These are phyloP conservation scores for Phialophora chinensis DNA, from an alignment of 2,329 filamentous ascomycete genomes.

Conservation along the genomic window DNA sequence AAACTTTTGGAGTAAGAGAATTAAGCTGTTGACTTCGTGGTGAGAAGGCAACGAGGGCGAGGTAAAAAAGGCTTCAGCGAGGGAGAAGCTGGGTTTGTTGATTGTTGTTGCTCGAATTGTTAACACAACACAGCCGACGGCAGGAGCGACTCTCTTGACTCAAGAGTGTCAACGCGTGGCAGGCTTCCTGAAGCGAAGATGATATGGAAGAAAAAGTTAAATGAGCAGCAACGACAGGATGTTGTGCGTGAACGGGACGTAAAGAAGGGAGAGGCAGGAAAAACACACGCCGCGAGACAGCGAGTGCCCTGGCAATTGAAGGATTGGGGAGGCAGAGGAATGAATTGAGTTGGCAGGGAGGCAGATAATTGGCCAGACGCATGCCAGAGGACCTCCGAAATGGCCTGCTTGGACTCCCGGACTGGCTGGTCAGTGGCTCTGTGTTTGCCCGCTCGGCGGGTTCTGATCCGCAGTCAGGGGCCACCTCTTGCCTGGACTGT, in stretches of 20 bases:
- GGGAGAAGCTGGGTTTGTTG: slow-evolving; percentile 33
- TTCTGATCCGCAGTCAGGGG: slow-evolving; percentile 10
- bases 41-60: slow-evolving; percentile 29
- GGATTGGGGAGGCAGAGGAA: slow-evolving; percentile 19
- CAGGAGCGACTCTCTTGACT: slow-evolving; percentile 36
- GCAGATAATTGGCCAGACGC: slow-evolving; percentile 17
- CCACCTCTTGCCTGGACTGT: slow-evolving; percentile 5
- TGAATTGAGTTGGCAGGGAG: slow-evolving; percentile 18
- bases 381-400: slow-evolving; percentile 19
- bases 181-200: slow-evolving; percentile 41
- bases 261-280: slow-evolving; percentile 45
- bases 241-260: slow-evolving; percentile 34
- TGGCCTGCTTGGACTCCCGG: slow-evolving; percentile 14
- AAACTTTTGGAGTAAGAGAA: slow-evolving; percentile 36
- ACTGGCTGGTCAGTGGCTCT: slow-evolving; percentile 13
- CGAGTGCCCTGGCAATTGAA: slow-evolving; percentile 20
- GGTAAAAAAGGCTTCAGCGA: slow-evolving; percentile 37
- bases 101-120: slow-evolving; percentile 32
- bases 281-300: slow-evolving; percentile 29
- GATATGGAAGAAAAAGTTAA: slow-evolving; percentile 24
- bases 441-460: slow-evolving; percentile 7
- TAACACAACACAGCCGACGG: slow-evolving; percentile 34
- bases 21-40: slow-evolving; percentile 33
- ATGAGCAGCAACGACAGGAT: slow-evolving; percentile 45
- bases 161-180: slow-evolving; percentile 37